phyloP scores from a whole-genome alignment of 2,329 filamentous ascomycete genomes.

The Clonostachys chloroleuca region DNA sequence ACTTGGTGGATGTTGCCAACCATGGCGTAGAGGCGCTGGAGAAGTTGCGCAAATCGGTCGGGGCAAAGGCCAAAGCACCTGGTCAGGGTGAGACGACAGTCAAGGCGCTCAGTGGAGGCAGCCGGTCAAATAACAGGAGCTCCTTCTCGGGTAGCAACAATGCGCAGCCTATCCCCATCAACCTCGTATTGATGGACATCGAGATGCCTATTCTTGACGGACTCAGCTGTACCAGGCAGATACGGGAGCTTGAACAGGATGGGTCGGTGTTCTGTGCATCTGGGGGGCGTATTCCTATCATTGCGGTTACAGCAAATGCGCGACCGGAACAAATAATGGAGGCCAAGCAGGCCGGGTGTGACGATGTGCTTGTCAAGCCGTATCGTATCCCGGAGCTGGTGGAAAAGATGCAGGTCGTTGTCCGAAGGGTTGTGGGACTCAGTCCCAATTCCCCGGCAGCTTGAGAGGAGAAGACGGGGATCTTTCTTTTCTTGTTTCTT shows the following conservation, averaged over 20 bases:
- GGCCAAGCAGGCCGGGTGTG: constrained; percentile 46
- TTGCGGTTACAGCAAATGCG: constrained; percentile 66
- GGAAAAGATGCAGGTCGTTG: constrained; percentile 52
- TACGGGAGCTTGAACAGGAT: constrained; percentile 55
- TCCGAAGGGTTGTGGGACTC: constrained; percentile 18
- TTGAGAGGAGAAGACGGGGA: too few relatives aligned
- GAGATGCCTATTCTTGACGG: constrained; percentile 76
- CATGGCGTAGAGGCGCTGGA: constrained; percentile 53
- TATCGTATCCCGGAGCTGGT: constrained; percentile 60
- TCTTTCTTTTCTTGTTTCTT: too few relatives aligned
- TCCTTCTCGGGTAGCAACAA: neutral
- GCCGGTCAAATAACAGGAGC: too few relatives aligned
- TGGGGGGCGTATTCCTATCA: constrained; percentile 53
- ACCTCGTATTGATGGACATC: constrained; percentile 70
- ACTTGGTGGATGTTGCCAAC: constrained; percentile 47
- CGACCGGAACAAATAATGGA: constrained; percentile 54
- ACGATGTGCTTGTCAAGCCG: constrained; percentile 69
- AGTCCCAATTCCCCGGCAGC: constrained; percentile 4
- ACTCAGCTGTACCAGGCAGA: constrained; percentile 58
- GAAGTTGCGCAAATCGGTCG: constrained; percentile 27
- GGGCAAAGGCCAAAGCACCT: neutral
- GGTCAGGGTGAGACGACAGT: neutral
- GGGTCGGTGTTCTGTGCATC: constrained; percentile 40
- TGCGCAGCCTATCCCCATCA: constrained; percentile 31
- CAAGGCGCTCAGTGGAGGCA: constrained; percentile 2